A percentile compares a stretch with the other conserved stretches of the same genome.
These are phyloP conservation scores for Saccharomyces hybrid DNA, from an alignment of 1,139 yeast genomes.

Conservation along the genomic window DNA sequence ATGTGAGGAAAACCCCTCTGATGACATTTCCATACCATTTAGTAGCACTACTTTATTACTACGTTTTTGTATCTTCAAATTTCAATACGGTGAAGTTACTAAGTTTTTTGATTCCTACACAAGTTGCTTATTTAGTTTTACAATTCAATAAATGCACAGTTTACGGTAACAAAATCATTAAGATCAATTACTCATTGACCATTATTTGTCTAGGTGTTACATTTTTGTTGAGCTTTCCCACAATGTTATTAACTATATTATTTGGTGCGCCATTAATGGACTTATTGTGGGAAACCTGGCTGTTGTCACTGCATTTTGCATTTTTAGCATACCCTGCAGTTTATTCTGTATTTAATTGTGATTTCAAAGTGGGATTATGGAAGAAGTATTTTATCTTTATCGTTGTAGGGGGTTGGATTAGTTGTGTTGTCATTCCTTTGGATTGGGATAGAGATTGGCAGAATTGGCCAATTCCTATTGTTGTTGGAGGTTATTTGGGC, in stretches of 20 bases:
- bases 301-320: constrained; percentile 60
- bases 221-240: constrained; percentile 43
- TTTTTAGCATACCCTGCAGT: constrained; percentile 45
- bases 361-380: constrained; percentile 46
- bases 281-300: constrained; percentile 48
- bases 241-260: constrained; percentile 48
- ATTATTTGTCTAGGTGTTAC: constrained; percentile 35
- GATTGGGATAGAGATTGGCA: constrained; percentile 99
- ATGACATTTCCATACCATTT: constrained; percentile 45
- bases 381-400: constrained; percentile 39
- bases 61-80: constrained; percentile 30
- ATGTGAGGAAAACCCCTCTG: constrained; percentile 27
- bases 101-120: constrained; percentile 24
- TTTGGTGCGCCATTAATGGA: constrained; percentile 80
- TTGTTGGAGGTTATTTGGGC: constrained; percentile 75
- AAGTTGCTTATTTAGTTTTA: constrained; percentile 23
- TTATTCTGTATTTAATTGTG: constrained; percentile 57
- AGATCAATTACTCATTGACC: constrained; percentile 34
- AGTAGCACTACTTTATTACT: constrained; percentile 34
- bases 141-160: constrained; percentile 28
- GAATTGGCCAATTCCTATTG: constrained; percentile 86
- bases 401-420: constrained; percentile 79
- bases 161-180: constrained; percentile 29
- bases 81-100: constrained; percentile 32
- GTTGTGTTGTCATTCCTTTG: constrained; percentile 86